phyloP scores from a whole-genome alignment of 2,329 filamentous ascomycete species.

The Penicillium brevicompactum region DNA sequence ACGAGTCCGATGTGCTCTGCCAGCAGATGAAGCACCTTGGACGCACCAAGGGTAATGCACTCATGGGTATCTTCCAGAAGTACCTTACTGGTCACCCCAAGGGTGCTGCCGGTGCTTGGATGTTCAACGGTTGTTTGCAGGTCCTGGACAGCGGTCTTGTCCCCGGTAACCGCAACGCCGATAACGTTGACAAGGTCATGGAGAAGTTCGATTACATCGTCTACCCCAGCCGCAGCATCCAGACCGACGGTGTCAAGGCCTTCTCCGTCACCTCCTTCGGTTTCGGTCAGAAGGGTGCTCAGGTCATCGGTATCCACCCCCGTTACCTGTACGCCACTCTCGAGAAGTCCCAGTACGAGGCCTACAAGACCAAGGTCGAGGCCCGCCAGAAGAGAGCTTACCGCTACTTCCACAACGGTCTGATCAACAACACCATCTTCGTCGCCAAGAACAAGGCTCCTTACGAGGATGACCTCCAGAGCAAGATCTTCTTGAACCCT shows the following conservation, averaged over 20 bases:
- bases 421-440: constrained; percentile 98
- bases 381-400: constrained; percentile 98
- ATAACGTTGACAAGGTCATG: constrained; percentile 95
- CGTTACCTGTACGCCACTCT: constrained; percentile 95
- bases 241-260: constrained; percentile 97
- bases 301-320: constrained; percentile 95
- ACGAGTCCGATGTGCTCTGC: constrained; percentile 96
- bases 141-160: constrained; percentile 92
- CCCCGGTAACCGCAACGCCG: constrained; percentile 95
- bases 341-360: constrained; percentile 77
- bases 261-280: constrained; percentile 84
- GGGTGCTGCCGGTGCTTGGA: constrained; percentile 98
- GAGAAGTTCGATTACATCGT: constrained; percentile 98
- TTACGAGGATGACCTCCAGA: constrained; percentile 85
- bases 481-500: constrained; percentile 89
- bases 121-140: constrained; percentile 98
- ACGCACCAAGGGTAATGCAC: constrained; percentile 92
- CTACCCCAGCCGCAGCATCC: constrained; percentile 91
- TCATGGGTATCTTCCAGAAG: constrained; percentile 98
- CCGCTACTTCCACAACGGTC: constrained; percentile 95
- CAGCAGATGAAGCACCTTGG: constrained; percentile 94
- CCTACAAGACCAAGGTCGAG: constrained; percentile 86
- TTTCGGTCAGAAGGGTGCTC: constrained; percentile 37
- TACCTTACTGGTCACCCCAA: constrained; percentile 98
- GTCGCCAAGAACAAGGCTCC: constrained; percentile 91